A percentile compares a stretch with the other conserved stretches of the same genome.
These are phyloP conservation scores for Parmelia sp. DNA, from an alignment of 495 filamentous ascomycete species.

Conservation along the genomic window DNA sequence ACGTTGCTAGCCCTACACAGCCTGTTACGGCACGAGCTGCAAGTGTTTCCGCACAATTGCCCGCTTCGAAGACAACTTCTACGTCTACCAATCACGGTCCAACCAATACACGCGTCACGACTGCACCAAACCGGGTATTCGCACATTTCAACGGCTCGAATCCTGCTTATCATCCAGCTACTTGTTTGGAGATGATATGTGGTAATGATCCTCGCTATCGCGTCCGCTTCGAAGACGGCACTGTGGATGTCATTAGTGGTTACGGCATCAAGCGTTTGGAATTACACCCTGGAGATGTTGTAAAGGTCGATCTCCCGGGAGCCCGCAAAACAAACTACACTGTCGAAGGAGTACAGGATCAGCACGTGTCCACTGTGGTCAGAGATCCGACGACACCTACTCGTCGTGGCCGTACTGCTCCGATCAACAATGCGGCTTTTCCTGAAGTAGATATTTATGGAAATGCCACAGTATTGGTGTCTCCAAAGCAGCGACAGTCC, in stretches of 20 bases:
- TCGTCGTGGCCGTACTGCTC: conserved; percentile 20
- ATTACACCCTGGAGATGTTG: conserved; percentile 42
- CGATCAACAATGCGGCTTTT: conserved; percentile 30
- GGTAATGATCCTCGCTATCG: conserved; percentile 38
- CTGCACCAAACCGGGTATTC: conserved; percentile 45
- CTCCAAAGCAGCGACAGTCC: conserved; percentile 44
- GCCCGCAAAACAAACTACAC: conserved; percentile 43
- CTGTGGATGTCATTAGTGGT: conserved; percentile 33
- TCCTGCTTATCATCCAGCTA: conserved; percentile 46
- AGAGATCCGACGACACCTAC: conserved; percentile 17
- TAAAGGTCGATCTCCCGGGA: conserved; percentile 46
- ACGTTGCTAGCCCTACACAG: neutral
- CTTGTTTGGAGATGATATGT: conserved; percentile 40
- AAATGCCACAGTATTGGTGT: conserved; percentile 38
- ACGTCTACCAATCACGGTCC: neutral
- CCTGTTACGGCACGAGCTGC: neutral
- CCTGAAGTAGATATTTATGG: conserved; percentile 45
- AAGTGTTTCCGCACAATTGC: neutral
- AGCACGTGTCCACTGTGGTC: conserved; percentile 16
- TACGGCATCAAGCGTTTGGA: conserved; percentile 40
- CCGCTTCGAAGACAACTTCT: neutral
- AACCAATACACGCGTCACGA: neutral
- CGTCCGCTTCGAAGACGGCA: conserved; percentile 46
- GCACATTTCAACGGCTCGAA: conserved; percentile 46
- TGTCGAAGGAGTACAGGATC: conserved; percentile 40